A percentile compares a stretch with the other conserved stretches of the same genome.
Conservation (phyloP, 164 flowering plant species). For the Magnolia changhungtana region DNA sequence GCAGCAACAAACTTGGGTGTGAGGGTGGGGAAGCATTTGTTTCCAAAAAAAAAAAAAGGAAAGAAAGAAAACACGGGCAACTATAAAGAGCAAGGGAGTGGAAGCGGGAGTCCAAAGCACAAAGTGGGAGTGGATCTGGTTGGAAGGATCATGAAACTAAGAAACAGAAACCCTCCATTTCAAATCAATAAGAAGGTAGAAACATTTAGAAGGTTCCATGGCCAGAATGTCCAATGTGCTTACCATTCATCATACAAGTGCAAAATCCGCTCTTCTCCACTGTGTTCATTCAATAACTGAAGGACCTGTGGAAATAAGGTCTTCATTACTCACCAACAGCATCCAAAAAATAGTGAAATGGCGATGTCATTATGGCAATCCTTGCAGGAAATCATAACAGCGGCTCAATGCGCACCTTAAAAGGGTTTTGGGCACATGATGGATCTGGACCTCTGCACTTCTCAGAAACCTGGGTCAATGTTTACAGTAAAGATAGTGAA, state of each 20-base stretch:
- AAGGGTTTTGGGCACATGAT: conserved; percentile 29
- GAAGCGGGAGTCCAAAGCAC: no score
- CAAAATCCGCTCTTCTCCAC: conserved; percentile 67
- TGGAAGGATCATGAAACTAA: no score
- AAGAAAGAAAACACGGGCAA: no score
- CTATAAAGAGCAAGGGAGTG: no score
- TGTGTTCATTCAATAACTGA: conserved; percentile 76
- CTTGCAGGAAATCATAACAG: background rate
- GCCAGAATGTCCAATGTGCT: conserved; percentile 16
- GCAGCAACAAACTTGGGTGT: background rate
- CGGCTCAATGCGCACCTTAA: conserved; percentile 44
- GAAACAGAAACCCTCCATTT: no score
- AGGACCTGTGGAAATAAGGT: conserved; percentile 58
- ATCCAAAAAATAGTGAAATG: background rate
- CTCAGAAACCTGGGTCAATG: conserved; percentile 65
- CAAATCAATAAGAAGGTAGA: background rate
- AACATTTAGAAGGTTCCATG: background rate
- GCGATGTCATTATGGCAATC: background rate
- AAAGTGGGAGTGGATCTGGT: no score
- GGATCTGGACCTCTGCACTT: conserved; percentile 41
- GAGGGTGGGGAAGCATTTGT: no score
- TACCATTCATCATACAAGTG: conserved; percentile 86
- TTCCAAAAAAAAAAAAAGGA: no score
- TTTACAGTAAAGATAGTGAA: conserved; percentile 10
- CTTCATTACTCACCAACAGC: no score